phyloP scores from a whole-genome alignment of 306 rosid species.

The Mimosa bimucronata region DNA sequence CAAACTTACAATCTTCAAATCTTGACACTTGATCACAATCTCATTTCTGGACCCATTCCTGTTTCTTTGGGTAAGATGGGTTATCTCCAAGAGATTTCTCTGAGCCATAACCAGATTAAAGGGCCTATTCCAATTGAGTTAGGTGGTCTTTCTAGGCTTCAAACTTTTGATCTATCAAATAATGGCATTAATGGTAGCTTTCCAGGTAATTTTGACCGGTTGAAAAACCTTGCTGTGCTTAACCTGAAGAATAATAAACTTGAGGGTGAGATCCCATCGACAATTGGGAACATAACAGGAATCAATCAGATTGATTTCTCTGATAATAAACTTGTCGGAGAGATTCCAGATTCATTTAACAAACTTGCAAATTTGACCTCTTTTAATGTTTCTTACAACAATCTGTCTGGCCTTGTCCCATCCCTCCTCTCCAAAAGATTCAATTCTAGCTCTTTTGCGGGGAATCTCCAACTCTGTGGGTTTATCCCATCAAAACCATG shows the following conservation, averaged over 20 bases:
- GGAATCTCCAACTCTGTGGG: constrained; percentile 85
- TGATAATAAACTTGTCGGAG: constrained; percentile 59
- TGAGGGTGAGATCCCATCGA: constrained; percentile 76
- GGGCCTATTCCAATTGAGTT: constrained; percentile 74
- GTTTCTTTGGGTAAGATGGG: constrained; percentile 59
- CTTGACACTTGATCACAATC: constrained; percentile 72
- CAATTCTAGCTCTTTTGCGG: constrained; percentile 83
- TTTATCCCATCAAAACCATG: constrained; percentile 64
- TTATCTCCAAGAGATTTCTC: constrained; percentile 58
- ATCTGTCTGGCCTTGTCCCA: constrained; percentile 86
- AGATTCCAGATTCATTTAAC: constrained; percentile 70
- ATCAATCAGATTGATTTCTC: constrained; percentile 70
- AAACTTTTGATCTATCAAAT: constrained; percentile 70
- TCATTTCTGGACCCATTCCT: constrained; percentile 69
- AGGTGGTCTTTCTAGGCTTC: constrained; percentile 64
- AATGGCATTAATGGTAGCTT: constrained; percentile 78
- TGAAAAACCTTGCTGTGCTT: constrained; percentile 68
- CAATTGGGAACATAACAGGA: constrained; percentile 73
- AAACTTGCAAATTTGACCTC: constrained; percentile 63
- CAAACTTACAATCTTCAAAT: constrained; percentile 50
- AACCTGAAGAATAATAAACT: constrained; percentile 66
- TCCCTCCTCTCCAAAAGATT: constrained; percentile 64
- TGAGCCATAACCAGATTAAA: constrained; percentile 64
- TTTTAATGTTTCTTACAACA: constrained; percentile 86
- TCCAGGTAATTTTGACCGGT: constrained; percentile 53